Evolutionary conservation across 768 basidiomycete genomes (phyloP).

Genomic region (Suillus discolor): DNA sequence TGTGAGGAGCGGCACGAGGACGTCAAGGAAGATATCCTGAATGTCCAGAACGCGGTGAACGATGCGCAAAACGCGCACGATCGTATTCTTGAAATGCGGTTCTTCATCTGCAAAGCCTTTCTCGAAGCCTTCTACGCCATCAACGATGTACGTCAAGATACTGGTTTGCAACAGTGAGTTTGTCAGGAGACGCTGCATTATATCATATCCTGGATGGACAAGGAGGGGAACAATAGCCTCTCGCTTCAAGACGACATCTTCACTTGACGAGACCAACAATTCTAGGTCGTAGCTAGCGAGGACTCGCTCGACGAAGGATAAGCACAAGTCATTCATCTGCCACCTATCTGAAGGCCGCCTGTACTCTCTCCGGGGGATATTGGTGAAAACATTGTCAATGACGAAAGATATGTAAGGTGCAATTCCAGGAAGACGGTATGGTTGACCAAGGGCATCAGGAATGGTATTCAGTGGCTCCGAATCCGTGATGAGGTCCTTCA

Average conservation of each 20-base stretch:
- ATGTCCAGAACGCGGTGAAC: slow-evolving; percentile 80
- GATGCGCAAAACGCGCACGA: slow-evolving; percentile 81
- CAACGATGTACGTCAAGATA: slow-evolving; percentile 78
- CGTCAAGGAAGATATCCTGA: slow-evolving; percentile 88
- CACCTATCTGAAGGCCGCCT: slow-evolving; percentile 76
- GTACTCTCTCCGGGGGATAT: slow-evolving; percentile 76
- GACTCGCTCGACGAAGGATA: slow-evolving; percentile 84
- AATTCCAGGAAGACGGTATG: slow-evolving; percentile 79
- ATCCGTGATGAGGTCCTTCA: slow-evolving; percentile 61
- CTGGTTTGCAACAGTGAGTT: slow-evolving; percentile 70
- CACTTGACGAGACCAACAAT: slow-evolving; percentile 58
- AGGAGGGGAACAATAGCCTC: slow-evolving; percentile 60
- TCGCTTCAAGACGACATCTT: slow-evolving; percentile 52
- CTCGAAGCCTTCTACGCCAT: slow-evolving; percentile 78
- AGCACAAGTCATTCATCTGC: slow-evolving; percentile 82
- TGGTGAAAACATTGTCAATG: slow-evolving; percentile 85
- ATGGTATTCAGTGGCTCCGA: slow-evolving; percentile 70
- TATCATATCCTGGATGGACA: slow-evolving; percentile 84
- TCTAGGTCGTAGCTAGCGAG: slow-evolving; percentile 83
- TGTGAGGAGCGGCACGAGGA: slow-evolving; percentile 75
- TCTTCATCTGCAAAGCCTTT: slow-evolving; percentile 69
- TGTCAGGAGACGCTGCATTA: slow-evolving; percentile 79
- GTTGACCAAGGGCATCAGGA: slow-evolving; percentile 78
- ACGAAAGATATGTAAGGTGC: slow-evolving; percentile 85
- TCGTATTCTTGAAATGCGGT: slow-evolving; percentile 70